Conservation (phyloP, 441 rosid species). For the Erysimum pusillum region DNA sequence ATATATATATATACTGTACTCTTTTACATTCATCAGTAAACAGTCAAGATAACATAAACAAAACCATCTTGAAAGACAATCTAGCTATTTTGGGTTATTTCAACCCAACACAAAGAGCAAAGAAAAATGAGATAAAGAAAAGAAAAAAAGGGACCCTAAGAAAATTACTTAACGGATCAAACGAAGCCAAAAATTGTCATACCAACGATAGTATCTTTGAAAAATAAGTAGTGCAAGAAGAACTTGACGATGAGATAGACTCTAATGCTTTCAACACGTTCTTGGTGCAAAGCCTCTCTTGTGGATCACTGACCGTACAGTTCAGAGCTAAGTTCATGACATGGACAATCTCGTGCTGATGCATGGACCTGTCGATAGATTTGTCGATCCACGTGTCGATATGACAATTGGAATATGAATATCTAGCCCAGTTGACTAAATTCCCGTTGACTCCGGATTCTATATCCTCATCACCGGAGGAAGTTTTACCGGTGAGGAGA, state of each 20-base stretch:
- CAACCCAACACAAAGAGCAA: constrained; percentile 30
- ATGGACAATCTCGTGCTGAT: constrained; percentile 58
- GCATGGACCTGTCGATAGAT: constrained; percentile 45
- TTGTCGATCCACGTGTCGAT: constrained; percentile 76
- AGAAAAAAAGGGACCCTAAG: not conserved
- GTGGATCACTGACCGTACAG: constrained; percentile 73
- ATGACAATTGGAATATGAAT: constrained; percentile 79
- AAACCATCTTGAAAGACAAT: constrained; percentile 50
- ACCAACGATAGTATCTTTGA: constrained; percentile 53
- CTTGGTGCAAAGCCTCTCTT: constrained; percentile 67
- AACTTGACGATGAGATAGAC: constrained; percentile 49
- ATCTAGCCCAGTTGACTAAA: constrained; percentile 76
- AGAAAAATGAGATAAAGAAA: not conserved
- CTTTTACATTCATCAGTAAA: not conserved
- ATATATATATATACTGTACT: not conserved
- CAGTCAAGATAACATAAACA: constrained; percentile 49
- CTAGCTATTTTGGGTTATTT: constrained; percentile 27
- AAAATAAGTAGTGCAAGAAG: constrained; percentile 47
- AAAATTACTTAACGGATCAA: constrained; percentile 7
- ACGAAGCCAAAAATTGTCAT: constrained; percentile 45
- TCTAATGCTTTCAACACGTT: constrained; percentile 61
- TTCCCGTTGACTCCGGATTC: constrained; percentile 62
- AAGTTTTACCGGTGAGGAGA: constrained; percentile 71
- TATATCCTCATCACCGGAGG: constrained; percentile 46
- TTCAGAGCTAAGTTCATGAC: constrained; percentile 76